phyloP scores from a whole-genome alignment of 2,329 filamentous ascomycete species.

The Alternaria triticimaculans region DNA sequence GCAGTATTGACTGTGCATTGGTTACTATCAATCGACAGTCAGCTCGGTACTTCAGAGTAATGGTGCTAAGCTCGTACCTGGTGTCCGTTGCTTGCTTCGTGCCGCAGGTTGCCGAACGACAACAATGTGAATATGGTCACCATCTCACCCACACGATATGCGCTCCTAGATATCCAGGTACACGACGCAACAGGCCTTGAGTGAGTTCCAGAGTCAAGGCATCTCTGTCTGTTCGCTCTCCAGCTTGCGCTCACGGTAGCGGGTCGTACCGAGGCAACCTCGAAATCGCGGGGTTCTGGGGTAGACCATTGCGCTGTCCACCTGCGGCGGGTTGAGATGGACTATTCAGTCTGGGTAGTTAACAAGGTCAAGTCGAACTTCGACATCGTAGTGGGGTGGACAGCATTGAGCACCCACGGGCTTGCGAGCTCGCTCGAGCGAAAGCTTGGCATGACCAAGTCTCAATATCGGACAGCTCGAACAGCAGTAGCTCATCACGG shows the following conservation, averaged over 20 bases:
- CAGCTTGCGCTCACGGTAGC: not conserved
- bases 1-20: not conserved
- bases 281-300: not conserved
- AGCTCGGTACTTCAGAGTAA: not conserved
- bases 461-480: slow-evolving; percentile 26
- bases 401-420: not conserved
- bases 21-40: not conserved
- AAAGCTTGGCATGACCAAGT: slow-evolving; percentile 43
- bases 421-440: slow-evolving; percentile 30
- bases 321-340: not conserved
- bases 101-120: not conserved
- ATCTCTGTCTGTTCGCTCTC: not conserved
- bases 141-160: not conserved
- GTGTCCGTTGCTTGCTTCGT: not conserved
- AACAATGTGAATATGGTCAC: not conserved
- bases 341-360: not conserved
- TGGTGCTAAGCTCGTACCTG: not conserved
- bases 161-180: not conserved
- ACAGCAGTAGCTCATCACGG: slow-evolving; percentile 30
- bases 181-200: not conserved
- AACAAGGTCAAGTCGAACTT: slow-evolving; percentile 3
- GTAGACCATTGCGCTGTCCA: not conserved
- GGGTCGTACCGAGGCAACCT: slow-evolving; percentile 2
- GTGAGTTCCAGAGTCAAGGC: not conserved
- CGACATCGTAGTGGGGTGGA: slow-evolving; percentile 4